Conservation (phyloP, 805 yeast species). For the Suhomyces pyralidae region DNA sequence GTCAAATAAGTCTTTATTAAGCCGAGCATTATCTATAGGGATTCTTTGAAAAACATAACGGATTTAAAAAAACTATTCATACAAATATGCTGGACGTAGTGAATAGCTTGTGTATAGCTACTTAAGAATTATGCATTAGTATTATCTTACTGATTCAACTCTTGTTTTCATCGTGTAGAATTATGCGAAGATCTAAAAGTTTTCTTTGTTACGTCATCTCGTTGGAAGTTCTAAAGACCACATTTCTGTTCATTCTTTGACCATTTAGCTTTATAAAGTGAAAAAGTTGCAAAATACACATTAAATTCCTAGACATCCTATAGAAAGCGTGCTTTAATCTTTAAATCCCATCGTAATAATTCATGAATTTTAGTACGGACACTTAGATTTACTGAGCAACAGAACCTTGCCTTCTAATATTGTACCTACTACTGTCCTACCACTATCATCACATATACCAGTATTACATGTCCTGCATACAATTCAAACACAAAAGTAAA, state of each 20-base stretch:
- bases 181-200: too few relatives aligned
- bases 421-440: not conserved
- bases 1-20: slow-evolving; percentile 1
- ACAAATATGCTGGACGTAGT: not conserved
- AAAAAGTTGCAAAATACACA: not conserved
- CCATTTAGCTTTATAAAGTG: not conserved
- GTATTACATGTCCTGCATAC: not conserved
- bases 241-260: too few relatives aligned
- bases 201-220: too few relatives aligned
- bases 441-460: not conserved
- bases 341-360: not conserved
- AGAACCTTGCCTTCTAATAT: not conserved
- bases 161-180: not conserved
- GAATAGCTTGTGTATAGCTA: not conserved
- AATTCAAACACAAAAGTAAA: slow-evolving; percentile 1
- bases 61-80: not conserved
- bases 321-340: too few relatives aligned
- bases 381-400: not conserved
- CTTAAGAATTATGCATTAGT: not conserved
- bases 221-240: too few relatives aligned
- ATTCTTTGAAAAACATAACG: not conserved
- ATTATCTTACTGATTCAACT: not conserved
- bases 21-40: not conserved
- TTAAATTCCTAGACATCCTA: too few relatives aligned
- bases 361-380: not conserved